phyloP scores from a whole-genome alignment of 768 basidiomycete genomes.

The Termitomyces heimii region DNA sequence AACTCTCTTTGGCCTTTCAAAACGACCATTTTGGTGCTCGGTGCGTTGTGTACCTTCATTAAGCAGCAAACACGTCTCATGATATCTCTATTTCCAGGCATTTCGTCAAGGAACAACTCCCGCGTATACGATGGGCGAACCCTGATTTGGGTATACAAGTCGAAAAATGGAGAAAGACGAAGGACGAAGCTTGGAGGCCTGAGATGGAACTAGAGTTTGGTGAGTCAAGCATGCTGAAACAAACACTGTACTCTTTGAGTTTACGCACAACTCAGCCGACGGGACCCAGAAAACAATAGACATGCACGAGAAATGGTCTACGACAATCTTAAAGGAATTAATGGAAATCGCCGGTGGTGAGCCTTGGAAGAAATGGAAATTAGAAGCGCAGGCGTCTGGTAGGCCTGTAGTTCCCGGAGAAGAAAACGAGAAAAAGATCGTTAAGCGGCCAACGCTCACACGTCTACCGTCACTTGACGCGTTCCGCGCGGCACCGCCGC shows the following conservation, averaged over 20 bases:
- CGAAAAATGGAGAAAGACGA: slow-evolving; percentile 45
- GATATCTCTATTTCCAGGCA: slow-evolving; percentile 36
- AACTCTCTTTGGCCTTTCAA: slow-evolving; percentile 48
- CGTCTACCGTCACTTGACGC: slow-evolving; percentile 20
- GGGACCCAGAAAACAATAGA: slow-evolving; percentile 43
- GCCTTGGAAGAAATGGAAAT: slow-evolving; percentile 52
- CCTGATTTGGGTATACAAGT: slow-evolving; percentile 59
- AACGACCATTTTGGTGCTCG: slow-evolving; percentile 76
- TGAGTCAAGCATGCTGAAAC: slow-evolving; percentile 29
- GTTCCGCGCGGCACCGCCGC: slow-evolving; percentile 7
- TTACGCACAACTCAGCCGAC: slow-evolving; percentile 30
- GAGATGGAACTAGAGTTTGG: slow-evolving; percentile 59
- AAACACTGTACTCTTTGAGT: neutral
- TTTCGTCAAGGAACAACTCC: slow-evolving; percentile 76
- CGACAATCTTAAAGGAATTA: slow-evolving; percentile 59
- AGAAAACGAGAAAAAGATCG: slow-evolving; percentile 20
- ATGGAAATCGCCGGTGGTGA: slow-evolving; percentile 63
- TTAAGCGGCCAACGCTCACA: slow-evolving; percentile 16
- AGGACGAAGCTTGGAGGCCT: slow-evolving; percentile 52
- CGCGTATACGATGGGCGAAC: slow-evolving; percentile 73
- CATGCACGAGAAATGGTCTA: slow-evolving; percentile 66
- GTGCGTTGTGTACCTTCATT: slow-evolving; percentile 29
- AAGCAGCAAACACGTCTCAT: neutral
- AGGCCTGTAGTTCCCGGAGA: slow-evolving; percentile 44
- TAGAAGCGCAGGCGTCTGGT: slow-evolving; percentile 38